Evolutionary conservation across 2,329 filamentous ascomycete species (phyloP).

Genomic region (Aspergillus proliferans): DNA sequence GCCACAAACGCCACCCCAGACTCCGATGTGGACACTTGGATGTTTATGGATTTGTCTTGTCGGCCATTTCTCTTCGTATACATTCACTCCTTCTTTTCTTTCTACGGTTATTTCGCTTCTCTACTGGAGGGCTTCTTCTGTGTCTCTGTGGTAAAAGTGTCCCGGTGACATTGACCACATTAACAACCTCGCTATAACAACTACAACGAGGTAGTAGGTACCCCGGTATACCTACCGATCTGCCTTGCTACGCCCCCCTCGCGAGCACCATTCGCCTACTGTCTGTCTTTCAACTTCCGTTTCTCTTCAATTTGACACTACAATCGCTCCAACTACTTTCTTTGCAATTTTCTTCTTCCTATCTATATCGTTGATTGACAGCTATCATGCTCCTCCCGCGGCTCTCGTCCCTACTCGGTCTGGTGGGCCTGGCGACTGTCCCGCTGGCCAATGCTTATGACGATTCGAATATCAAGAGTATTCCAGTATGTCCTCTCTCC

Average conservation of each 20-base stretch:
- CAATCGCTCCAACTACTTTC: background rate
- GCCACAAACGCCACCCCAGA: conserved; percentile 7
- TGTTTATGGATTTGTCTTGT: conserved; percentile 2
- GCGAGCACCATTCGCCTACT: background rate
- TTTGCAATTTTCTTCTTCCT: background rate
- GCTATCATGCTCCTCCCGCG: conserved; percentile 27
- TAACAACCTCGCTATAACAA: too few species aligned
- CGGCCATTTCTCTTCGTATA: background rate
- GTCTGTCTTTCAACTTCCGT: conserved; percentile 1
- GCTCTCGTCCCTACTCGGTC: conserved; percentile 29
- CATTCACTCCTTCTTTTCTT: conserved; percentile 7
- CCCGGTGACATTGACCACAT: too few species aligned
- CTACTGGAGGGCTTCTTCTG: background rate
- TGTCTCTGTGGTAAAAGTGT: too few species aligned
- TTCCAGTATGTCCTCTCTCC: conserved; percentile 48
- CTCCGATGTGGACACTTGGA: conserved; percentile 21
- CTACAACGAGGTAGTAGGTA: too few species aligned
- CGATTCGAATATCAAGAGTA: conserved; percentile 54
- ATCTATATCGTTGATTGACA: conserved; percentile 1
- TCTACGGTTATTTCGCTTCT: conserved; percentile 1
- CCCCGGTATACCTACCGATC: too few species aligned
- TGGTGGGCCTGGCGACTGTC: conserved; percentile 27
- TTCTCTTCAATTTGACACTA: background rate
- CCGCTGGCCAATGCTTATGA: conserved; percentile 36
- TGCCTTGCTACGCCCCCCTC: too few species aligned